Percentiles rank a stretch among this genome's conserved stretches.
phyloP scores from a whole-genome alignment of 805 yeast species.

The Monosporozyma yasuniensis region DNA sequence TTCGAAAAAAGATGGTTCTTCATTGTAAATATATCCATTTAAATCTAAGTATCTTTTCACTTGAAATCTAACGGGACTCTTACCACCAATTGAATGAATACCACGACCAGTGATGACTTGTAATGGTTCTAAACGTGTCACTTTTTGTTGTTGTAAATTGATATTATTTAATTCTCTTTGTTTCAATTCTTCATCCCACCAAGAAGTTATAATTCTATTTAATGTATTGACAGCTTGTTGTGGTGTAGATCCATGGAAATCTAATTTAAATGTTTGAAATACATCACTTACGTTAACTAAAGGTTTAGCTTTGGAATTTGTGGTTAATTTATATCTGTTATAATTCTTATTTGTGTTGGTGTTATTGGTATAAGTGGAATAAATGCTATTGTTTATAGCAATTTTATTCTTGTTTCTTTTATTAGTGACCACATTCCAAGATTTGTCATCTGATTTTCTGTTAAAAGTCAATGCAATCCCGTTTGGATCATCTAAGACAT shows the following conservation, averaged over 20 bases:
- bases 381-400: background rate
- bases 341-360: background rate
- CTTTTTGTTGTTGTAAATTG: constrained; percentile 30
- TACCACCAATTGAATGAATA: constrained; percentile 53
- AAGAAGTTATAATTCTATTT: constrained; percentile 32
- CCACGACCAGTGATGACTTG: constrained; percentile 62
- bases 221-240: constrained; percentile 38
- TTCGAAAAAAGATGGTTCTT: constrained; percentile 35
- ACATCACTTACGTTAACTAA: background rate
- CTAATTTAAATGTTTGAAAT: constrained; percentile 29
- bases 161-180: constrained; percentile 37
- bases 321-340: background rate
- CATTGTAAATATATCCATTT: constrained; percentile 38
- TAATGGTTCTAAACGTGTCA: constrained; percentile 36
- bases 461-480: background rate
- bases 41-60: constrained; percentile 35
- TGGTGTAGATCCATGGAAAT: constrained; percentile 49
- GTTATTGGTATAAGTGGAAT: too few relatives aligned
- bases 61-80: constrained; percentile 38
- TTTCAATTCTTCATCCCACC: constrained; percentile 57
- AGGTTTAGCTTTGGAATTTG: background rate
- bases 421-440: background rate
- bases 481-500: background rate
- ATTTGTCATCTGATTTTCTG: background rate
- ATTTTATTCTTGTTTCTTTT: background rate